Evolutionary conservation across 495 filamentous ascomycete genomes (phyloP).

Genomic region (Astrothelium subdiscretum): DNA sequence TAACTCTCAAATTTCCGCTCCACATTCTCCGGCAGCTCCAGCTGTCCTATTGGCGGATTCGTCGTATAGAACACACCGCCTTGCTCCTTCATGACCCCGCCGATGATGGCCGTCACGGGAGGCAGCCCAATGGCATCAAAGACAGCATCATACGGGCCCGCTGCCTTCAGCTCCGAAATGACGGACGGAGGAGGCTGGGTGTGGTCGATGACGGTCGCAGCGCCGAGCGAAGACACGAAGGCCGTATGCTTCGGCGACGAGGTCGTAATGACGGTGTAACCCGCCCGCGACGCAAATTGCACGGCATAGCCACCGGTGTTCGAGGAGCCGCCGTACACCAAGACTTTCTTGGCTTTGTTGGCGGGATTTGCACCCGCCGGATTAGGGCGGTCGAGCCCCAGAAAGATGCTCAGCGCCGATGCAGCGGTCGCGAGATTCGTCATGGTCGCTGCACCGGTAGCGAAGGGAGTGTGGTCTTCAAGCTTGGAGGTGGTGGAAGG

Average conservation of each 20-base stretch:
- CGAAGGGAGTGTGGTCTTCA: constrained; percentile 8
- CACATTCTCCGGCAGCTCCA: not conserved
- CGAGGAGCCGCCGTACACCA: constrained; percentile 28
- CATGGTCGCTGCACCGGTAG: constrained; percentile 8
- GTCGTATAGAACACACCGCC: not conserved
- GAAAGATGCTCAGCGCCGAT: constrained; percentile 13
- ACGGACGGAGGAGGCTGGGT: constrained; percentile 5
- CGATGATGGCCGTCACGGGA: not conserved
- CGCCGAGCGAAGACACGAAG: constrained; percentile 20
- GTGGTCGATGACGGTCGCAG: constrained; percentile 17
- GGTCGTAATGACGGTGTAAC: constrained; percentile 28
- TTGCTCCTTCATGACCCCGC: not conserved
- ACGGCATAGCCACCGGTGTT: constrained; percentile 22
- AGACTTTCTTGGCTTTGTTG: constrained; percentile 16
- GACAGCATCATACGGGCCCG: constrained; percentile 13
- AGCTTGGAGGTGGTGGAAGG: constrained; percentile 7
- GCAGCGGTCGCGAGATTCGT: constrained; percentile 12
- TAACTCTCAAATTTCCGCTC: not conserved
- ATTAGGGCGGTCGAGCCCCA: constrained; percentile 15
- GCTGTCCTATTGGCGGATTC: not conserved
- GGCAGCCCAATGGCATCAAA: not conserved
- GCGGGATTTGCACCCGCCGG: not conserved
- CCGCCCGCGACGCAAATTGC: constrained; percentile 19
- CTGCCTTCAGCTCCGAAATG: constrained; percentile 6
- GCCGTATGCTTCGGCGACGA: constrained; percentile 23